phyloP scores from a whole-genome alignment of 441 rosid genomes.

The Adansonia madagascariensis region DNA sequence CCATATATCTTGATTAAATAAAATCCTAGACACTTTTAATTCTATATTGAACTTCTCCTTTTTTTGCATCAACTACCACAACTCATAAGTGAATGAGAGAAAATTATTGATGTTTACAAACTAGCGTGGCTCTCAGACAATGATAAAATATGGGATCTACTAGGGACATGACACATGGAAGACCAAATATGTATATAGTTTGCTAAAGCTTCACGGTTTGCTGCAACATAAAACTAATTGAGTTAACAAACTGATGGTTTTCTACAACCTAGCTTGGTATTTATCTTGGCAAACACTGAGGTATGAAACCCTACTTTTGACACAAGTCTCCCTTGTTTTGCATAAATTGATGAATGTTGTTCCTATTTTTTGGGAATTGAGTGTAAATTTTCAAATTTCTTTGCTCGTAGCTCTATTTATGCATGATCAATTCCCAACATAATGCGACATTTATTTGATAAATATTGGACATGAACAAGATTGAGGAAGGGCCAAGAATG shows the following conservation, averaged over 20 bases:
- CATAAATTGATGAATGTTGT: too few relatives aligned
- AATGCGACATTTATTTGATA: conserved; percentile 4
- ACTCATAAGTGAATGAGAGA: neutral
- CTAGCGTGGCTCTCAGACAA: too few relatives aligned
- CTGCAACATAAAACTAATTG: too few relatives aligned
- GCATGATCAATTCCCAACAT: conserved; percentile 2
- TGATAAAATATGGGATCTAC: too few relatives aligned
- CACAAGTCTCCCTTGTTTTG: neutral
- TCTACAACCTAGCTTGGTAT: neutral
- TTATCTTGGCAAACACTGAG: neutral
- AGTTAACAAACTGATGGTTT: neutral
- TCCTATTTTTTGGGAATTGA: too few relatives aligned
- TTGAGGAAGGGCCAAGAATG: neutral
- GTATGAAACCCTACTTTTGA: neutral
- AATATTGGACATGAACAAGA: neutral
- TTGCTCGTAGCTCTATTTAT: neutral
- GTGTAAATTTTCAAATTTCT: too few relatives aligned
- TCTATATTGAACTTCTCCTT: too few relatives aligned
- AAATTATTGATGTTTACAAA: neutral
- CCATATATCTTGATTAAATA: too few relatives aligned
- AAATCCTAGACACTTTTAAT: too few relatives aligned
- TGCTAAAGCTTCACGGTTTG: too few relatives aligned
- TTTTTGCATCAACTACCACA: too few relatives aligned
- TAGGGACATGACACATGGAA: neutral
- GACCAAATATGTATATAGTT: neutral